These are phyloP conservation scores for Fusarium chlamydosporum DNA, from an alignment of 2,329 filamentous ascomycete species.

Conservation along the genomic window DNA sequence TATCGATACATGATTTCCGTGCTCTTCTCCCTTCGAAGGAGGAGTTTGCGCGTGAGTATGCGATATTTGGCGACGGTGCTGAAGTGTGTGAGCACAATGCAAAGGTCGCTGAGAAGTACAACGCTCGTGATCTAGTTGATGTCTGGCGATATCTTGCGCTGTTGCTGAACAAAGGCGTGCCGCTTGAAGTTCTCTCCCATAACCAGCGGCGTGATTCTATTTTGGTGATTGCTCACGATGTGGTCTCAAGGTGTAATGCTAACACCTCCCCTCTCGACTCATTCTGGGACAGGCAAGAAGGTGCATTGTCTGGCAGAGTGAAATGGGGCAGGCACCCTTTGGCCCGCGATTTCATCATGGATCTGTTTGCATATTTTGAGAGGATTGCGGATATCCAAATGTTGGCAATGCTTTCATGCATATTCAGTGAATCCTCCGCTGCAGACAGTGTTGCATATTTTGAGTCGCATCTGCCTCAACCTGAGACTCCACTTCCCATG, in stretches of 20 bases:
- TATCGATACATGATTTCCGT: conserved; percentile 80
- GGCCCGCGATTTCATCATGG: conserved; percentile 71
- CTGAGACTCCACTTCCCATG: conserved; percentile 74
- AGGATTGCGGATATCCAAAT: conserved; percentile 75
- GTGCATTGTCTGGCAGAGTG: conserved; percentile 68
- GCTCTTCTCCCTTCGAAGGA: conserved; percentile 82
- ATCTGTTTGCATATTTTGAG: conserved; percentile 76
- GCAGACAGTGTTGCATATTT: conserved; percentile 70
- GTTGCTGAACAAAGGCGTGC: conserved; percentile 82
- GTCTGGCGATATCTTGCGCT: conserved; percentile 88
- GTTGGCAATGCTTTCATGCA: conserved; percentile 79
- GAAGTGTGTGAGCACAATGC: conserved; percentile 89
- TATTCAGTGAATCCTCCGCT: conserved; percentile 73
- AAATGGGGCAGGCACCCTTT: conserved; percentile 78
- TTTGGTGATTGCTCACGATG: conserved; percentile 77
- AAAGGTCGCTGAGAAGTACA: conserved; percentile 78
- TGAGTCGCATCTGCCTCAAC: conserved; percentile 68
- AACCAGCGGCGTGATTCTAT: conserved; percentile 70
- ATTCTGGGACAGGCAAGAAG: conserved; percentile 23
- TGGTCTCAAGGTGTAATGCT: conserved; percentile 59
- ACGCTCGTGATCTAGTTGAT: conserved; percentile 78
- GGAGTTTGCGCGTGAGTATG: conserved; percentile 82
- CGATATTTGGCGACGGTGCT: conserved; percentile 85
- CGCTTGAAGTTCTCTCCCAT: conserved; percentile 73
- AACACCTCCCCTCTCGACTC: conserved; percentile 32